phyloP scores from a whole-genome alignment of 768 basidiomycete genomes.

The Mycena crocata region DNA sequence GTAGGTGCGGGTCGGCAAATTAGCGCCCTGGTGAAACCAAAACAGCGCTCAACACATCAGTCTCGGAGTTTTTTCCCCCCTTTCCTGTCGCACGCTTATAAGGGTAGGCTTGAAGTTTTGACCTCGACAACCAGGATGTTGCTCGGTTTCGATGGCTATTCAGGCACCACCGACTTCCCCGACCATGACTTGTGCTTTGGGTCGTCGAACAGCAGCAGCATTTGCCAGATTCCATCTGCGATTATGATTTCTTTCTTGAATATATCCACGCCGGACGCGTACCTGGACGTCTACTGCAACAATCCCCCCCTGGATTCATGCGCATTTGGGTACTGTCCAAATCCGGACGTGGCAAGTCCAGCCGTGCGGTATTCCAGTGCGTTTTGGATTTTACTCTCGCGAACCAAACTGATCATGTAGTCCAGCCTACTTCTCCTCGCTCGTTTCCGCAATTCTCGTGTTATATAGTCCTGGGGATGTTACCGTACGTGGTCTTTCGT shows the following conservation, averaged over 20 bases:
- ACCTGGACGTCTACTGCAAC: slow-evolving; percentile 26
- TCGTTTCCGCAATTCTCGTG: slow-evolving; percentile 30
- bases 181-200: slow-evolving; percentile 29
- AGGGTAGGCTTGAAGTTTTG: too few species aligned
- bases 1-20: too few species aligned
- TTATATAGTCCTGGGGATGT: slow-evolving; percentile 29
- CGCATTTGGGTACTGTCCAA: slow-evolving; percentile 32
- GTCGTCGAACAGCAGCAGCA: slow-evolving; percentile 19
- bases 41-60: too few species aligned
- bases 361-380: slow-evolving; percentile 31
- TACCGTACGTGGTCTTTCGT: too few species aligned
- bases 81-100: too few species aligned
- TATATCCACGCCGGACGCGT: slow-evolving; percentile 10
- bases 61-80: too few species aligned
- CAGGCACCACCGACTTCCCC: slow-evolving; percentile 3
- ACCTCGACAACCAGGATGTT: too few species aligned
- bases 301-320: slow-evolving; percentile 28
- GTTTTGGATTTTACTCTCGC: neutral
- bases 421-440: slow-evolving; percentile 30
- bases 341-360: slow-evolving; percentile 33
- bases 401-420: neutral
- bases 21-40: too few species aligned
- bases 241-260: slow-evolving; percentile 31
- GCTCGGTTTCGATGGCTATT: neutral
- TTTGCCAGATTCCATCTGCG: slow-evolving; percentile 24